Evolutionary conservation across 257 asterid genomes (phyloP), one percentile per base, ranked within the genome.

Genomic region (Przewalskia tangutica): DNA sequence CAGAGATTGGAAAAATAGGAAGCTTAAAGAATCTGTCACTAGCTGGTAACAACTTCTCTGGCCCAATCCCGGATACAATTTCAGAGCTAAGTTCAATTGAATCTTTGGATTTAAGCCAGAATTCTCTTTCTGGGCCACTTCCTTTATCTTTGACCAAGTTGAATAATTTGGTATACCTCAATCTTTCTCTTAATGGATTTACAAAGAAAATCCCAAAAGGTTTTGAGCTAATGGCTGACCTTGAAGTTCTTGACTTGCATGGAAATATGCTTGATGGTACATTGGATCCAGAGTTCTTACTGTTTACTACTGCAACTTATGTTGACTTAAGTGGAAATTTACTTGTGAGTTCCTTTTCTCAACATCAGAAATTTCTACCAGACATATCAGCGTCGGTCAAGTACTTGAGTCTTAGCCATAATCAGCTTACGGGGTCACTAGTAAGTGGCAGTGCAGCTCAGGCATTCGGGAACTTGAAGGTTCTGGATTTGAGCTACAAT

Each of bases 401-500:
- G 87, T 87, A 89, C 85, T 89, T 95, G 55, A 93, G 92, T 88
- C 92, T 95, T 56, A 92, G 98, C 81, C 90, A 81, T 77, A 95
- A 95, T 81, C 90, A 80, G 88, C 82, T 93, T 63, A 84, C 86
- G 0, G 98, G 98, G 62, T 90, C 93, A n/a, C 90, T 93, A 62
- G 90, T 91, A 16, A 88, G 94, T 16, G 89, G 91, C 8, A 91
- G 91, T 23, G 94, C 67, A 58, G 95, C 89, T 1, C 90, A 84
- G 84, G 89, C 86, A 58, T 93, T 95, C 65, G 95, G 91, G 81
- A 92, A 88, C 88, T 87, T 95, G 87, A 87, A 88, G 86, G 94
- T 89, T 78, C 79, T 95, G 89, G 98, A 95, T 92, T 91, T 96
- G 91, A 96, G 99, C 90, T 89, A 88, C 86, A 96, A 96, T 86